Base-by-base conservation (phyloP, 2,329 filamentous ascomycete genomes). In the Aspergillus arachidicola region DNA sequence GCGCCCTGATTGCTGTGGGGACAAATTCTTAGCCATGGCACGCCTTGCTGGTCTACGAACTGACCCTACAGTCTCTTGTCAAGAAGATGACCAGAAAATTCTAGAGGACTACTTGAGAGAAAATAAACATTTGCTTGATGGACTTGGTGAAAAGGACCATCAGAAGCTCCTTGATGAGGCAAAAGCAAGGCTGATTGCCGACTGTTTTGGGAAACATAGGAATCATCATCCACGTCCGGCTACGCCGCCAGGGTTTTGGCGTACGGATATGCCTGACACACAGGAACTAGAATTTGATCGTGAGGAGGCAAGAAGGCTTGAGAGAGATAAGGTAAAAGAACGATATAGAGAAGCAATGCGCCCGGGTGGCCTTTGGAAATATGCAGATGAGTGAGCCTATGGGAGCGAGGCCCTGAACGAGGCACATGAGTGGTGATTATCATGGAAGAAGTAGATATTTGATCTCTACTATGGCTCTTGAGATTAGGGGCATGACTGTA, bases 231-330 rank as follows among this genome's bases (percentile, higher is more conserved):
- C 89, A 64, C 86, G 93, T 57, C 84, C 86, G 66, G 83, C 81
- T 51, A 92, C 91, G 11, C 94, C 95, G 14, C 92, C 93, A 1
- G 94, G 93, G 0, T 98, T 92, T 75, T 99, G 95, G 95, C 85
- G 92, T 59, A 86, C 90, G 1, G 94, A 96, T 69, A 96, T 99
- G 75, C 94, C 94, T 1, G 88, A 82, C 30, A 97, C 95, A 1
- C 95, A 98, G 75, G 92, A 97, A 77, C 79, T 89, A 32, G 82
- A 86, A 68, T 80, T 83, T 58, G 87, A 94, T 70, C 86, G 86
- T 62, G 83, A 85, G 64, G 87, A 89, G 72, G 91, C 90, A 0
- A 83, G 82, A n/a, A 83, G 83, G 69, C 80, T 86, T 64, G 89
- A 91, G 73, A 85, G 84, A 67, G 82, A 87, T 57, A 84, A 87